Conservation (phyloP, 2,329 filamentous ascomycete genomes). For the Fusarium sp. region DNA sequence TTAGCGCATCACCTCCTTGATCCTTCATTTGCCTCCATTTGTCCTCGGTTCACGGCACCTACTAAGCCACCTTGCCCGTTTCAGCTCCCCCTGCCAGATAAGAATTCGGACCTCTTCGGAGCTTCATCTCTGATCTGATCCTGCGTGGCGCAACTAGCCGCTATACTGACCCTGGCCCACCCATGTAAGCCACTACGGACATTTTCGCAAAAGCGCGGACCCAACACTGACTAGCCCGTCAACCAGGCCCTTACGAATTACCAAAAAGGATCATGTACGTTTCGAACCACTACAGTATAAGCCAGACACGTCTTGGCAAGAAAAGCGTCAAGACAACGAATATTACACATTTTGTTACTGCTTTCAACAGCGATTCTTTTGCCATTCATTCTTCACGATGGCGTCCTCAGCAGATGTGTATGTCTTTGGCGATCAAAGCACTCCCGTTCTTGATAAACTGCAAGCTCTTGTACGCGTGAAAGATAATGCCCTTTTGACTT, state of each 20-base stretch:
- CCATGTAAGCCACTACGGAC: neutral
- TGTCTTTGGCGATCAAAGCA: neutral
- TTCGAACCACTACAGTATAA: neutral
- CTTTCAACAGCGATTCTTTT: neutral
- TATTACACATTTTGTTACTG: neutral
- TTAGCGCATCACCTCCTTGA: accelerated
- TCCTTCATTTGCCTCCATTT: neutral
- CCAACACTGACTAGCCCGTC: neutral
- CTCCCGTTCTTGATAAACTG: neutral
- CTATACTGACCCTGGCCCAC: neutral
- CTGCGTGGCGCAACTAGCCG: neutral
- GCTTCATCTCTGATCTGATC: neutral
- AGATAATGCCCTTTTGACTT: neutral
- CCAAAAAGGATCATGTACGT: neutral
- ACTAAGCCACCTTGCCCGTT: neutral
- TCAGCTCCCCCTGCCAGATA: neutral
- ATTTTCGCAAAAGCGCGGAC: neutral
- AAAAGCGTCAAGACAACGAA: neutral
- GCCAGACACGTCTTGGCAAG: neutral
- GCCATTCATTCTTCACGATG: neutral
- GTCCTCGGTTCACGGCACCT: neutral
- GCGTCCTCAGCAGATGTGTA: neutral
- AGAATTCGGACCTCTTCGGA: neutral
- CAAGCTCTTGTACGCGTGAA: neutral
- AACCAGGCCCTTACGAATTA: neutral